Base-by-base conservation (phyloP, 495 filamentous ascomycete genomes). In the Tuber umbilicatum region DNA sequence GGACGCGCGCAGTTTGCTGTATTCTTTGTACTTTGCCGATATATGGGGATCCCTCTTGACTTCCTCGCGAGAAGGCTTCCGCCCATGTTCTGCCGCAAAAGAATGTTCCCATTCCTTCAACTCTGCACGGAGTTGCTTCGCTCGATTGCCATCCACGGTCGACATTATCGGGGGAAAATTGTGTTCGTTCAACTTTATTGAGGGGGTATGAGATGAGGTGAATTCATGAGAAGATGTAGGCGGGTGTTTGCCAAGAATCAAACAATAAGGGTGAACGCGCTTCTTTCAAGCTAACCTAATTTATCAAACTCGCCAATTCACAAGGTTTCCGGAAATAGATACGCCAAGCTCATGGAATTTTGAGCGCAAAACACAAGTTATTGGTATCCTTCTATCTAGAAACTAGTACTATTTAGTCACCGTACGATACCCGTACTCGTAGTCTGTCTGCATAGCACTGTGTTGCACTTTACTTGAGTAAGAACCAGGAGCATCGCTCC, bases 11-110 rank as follows among this genome's bases (percentile, higher is more conserved):
- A 84, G 82, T 73, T 89, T 90, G 75, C 88, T 89, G 85, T 98
- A 99, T 76, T 93, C 89, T 80, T 94, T 97, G 84, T 99, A 97
- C 85, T 97, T 97, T 2, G 87, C 85, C 55, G 93, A 93, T 96
- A 37, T 60, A 38, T 73, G 41, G 43, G 69, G 23, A 78, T 94
- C 89, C 74, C 90, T 87, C 83, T 97, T 97, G 82, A 97, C 97
- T 83, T 97, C 94, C 21, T 91, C 89, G 50, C 93, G 90, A 31
- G 87, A 86, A 19, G 95, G 91, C 85, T 97, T 97, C 71, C 86
- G 87, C 23, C 93, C 94, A 81, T 97, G 87, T 1, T 85, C 84
- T 35, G 84, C 84, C 2, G 92, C 88, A 85, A 95, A 97, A 9
- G 87, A 84, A 78, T 87, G 89, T 83, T 99, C 94, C 91, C 93